A percentile compares a stretch with the other conserved stretches of the same genome.
These are phyloP conservation scores for Phytophthora fragariae DNA, from an alignment of 352 stramenopile genomes.

Conservation along the genomic window DNA sequence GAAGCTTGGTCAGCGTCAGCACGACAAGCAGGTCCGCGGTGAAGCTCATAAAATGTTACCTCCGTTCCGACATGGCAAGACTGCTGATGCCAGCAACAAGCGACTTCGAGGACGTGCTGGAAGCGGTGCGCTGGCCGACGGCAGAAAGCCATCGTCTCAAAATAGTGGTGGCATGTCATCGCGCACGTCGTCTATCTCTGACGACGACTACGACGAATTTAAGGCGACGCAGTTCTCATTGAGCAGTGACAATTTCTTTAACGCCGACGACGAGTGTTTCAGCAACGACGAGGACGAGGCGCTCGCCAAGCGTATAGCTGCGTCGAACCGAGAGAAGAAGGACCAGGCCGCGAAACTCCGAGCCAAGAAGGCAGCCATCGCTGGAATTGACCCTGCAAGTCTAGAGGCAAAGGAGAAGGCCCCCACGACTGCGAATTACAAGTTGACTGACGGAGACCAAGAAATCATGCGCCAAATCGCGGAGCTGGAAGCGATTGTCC, in stretches of 20 bases:
- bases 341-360: constrained; percentile 29
- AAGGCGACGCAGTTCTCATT: constrained; percentile 33
- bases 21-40: constrained; percentile 29
- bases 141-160: constrained; percentile 25
- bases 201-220: constrained; percentile 33
- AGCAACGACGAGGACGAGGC: constrained; percentile 41
- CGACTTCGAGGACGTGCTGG: constrained; percentile 6
- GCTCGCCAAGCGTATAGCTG: constrained; percentile 36
- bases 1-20: constrained; percentile 13
- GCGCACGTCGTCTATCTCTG: constrained; percentile 36
- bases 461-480: constrained; percentile 53
- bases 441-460: constrained; percentile 42
- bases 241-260: constrained; percentile 32
- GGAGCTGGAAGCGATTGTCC: constrained; percentile 51
- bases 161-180: constrained; percentile 35
- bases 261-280: constrained; percentile 25
- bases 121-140: constrained; percentile 3
- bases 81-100: neutral
- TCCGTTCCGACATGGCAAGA: constrained; percentile 10
- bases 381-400: constrained; percentile 40
- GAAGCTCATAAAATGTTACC: constrained; percentile 15
- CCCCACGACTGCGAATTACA: constrained; percentile 40
- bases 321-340: constrained; percentile 33
- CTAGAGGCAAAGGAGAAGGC: constrained; percentile 31
- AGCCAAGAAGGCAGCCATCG: constrained; percentile 38